Percentiles rank a stretch among this genome's conserved stretches.
These are phyloP conservation scores for Schizophyllum amplum DNA, from an alignment of 1,284 basidiomycete genomes.

Conservation along the genomic window DNA sequence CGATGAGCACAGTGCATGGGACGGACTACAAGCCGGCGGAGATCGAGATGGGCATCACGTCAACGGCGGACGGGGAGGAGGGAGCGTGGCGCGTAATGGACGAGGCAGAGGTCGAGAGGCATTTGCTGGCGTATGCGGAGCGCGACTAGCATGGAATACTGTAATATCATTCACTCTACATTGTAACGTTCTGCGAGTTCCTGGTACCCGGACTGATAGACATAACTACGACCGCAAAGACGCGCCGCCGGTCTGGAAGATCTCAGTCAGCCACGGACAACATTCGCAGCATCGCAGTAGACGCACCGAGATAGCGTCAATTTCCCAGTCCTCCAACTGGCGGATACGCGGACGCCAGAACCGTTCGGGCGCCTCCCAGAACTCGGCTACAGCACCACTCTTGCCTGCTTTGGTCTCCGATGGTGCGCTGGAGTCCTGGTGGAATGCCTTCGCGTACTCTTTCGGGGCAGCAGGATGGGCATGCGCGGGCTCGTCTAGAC, in stretches of 20 bases:
- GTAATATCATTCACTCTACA: background rate
- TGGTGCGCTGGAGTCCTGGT: slow-evolving; percentile 24
- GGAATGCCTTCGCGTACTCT: slow-evolving; percentile 59
- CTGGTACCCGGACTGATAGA: background rate
- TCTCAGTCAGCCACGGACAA: background rate
- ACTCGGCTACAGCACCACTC: slow-evolving; percentile 38
- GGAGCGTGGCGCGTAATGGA: slow-evolving; percentile 82
- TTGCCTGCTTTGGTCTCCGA: slow-evolving; percentile 14
- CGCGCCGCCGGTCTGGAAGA: background rate
- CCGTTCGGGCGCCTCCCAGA: slow-evolving; percentile 73
- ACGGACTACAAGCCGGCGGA: slow-evolving; percentile 93
- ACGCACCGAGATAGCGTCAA: slow-evolving; percentile 74
- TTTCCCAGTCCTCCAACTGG: slow-evolving; percentile 59
- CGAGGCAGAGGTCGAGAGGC: slow-evolving; percentile 78
- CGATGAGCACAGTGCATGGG: slow-evolving; percentile 86
- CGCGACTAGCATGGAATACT: slow-evolving; percentile 56
- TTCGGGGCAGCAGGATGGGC: slow-evolving; percentile 72
- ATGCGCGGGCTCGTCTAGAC: slow-evolving; percentile 50
- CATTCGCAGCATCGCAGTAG: background rate
- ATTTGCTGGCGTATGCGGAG: slow-evolving; percentile 87
- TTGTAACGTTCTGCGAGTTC: background rate
- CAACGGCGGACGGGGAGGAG: slow-evolving; percentile 59
- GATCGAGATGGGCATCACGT: slow-evolving; percentile 83
- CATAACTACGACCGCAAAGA: background rate
- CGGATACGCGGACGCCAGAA: slow-evolving; percentile 56